A percentile compares a stretch with the other conserved stretches of the same genome.
These are phyloP conservation scores for Annulohypoxylon nitens DNA, from an alignment of 495 filamentous ascomycete species.

Conservation along the genomic window DNA sequence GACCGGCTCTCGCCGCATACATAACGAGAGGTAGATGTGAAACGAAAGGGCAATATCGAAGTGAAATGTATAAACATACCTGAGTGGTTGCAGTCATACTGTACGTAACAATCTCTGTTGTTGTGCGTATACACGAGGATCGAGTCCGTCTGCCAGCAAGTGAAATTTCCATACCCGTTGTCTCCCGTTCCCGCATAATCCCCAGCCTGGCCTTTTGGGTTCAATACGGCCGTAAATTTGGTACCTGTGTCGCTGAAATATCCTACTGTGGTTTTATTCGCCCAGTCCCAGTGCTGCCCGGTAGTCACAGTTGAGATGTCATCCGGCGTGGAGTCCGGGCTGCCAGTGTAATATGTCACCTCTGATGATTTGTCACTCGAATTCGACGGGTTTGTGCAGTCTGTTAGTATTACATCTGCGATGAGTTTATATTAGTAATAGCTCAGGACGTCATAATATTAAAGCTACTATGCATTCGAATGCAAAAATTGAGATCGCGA, in stretches of 20 bases:
- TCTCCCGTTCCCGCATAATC: constrained; percentile 53
- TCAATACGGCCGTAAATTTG: constrained; percentile 52
- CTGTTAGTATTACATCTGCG: constrained; percentile 37
- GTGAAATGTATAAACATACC: constrained; percentile 16
- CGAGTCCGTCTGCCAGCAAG: constrained; percentile 53
- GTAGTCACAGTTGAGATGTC: constrained; percentile 53
- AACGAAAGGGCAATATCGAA: neutral
- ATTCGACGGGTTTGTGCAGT: constrained; percentile 30
- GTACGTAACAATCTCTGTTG: constrained; percentile 47
- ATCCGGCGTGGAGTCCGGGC: constrained; percentile 41
- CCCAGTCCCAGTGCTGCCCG: constrained; percentile 52
- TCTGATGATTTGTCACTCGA: constrained; percentile 50
- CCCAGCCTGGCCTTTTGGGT: constrained; percentile 48
- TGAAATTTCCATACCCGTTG: constrained; percentile 56
- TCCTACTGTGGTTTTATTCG: constrained; percentile 51
- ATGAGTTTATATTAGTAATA: constrained; percentile 22
- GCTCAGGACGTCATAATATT: neutral
- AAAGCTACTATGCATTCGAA: neutral
- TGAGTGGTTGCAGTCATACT: constrained; percentile 56
- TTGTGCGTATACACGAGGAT: constrained; percentile 50
- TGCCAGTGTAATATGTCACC: constrained; percentile 53
- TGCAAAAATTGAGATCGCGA: neutral
- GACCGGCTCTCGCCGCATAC: neutral
- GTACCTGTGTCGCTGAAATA: constrained; percentile 51
- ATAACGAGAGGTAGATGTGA: neutral